Evolutionary conservation across 2,329 filamentous ascomycete genomes (phyloP).

Genomic region (Talaromyces sp.): DNA sequence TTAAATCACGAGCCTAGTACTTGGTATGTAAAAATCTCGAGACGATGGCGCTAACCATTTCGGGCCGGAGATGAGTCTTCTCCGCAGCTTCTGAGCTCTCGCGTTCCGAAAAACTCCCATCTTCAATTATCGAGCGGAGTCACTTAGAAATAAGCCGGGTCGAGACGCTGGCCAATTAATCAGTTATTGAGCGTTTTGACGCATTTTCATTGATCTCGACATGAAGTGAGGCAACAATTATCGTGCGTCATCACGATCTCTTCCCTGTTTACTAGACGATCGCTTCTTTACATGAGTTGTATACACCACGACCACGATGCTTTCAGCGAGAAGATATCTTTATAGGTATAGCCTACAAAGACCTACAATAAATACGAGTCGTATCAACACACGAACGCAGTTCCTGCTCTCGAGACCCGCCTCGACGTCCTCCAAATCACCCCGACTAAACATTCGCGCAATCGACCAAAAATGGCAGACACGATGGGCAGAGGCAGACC

Average conservation of each 20-base stretch:
- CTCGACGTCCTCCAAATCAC: constrained; percentile 24
- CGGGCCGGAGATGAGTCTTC: constrained; percentile 19
- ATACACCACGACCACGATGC: not conserved
- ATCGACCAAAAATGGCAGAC: constrained; percentile 56
- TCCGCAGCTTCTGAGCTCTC: constrained; percentile 12
- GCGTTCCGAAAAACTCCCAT: not conserved
- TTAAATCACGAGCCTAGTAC: not conserved
- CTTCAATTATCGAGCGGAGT: not conserved
- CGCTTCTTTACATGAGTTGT: not conserved
- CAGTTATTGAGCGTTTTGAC: not conserved
- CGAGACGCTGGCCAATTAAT: not conserved
- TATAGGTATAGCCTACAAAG: not conserved
- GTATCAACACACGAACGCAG: not conserved
- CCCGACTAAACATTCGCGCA: constrained; percentile 42
- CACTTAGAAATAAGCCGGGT: not conserved
- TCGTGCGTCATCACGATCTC: not conserved
- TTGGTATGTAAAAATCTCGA: not conserved
- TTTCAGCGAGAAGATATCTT: constrained; percentile 1
- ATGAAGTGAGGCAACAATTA: not conserved
- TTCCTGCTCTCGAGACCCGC: constrained; percentile 20
- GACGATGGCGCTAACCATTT: constrained; percentile 11
- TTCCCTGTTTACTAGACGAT: not conserved
- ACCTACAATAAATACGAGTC: not conserved
- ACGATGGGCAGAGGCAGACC: constrained; percentile 41
- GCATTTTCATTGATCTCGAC: not conserved